A percentile compares a stretch with the other conserved stretches of the same genome.
These are phyloP conservation scores for Cladosporium sp. DNA, from an alignment of 2,329 filamentous ascomycete genomes.

Conservation along the genomic window DNA sequence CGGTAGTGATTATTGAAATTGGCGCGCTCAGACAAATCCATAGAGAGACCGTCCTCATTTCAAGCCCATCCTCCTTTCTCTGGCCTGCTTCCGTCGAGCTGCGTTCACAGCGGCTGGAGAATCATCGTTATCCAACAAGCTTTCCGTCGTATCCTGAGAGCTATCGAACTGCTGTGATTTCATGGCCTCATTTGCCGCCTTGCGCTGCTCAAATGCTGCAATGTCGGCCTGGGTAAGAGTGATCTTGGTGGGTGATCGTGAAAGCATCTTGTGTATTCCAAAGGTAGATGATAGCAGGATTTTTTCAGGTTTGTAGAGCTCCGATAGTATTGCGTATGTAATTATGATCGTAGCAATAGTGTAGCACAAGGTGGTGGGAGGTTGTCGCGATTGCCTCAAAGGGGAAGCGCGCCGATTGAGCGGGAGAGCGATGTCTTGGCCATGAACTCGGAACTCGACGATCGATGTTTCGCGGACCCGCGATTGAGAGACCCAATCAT, in stretches of 20 bases:
- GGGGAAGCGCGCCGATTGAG: conserved; percentile 9
- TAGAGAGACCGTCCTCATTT: not conserved
- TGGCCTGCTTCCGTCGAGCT: conserved; percentile 2
- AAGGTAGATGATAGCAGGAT: not conserved
- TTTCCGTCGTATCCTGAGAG: conserved; percentile 12
- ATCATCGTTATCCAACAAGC: conserved; percentile 4
- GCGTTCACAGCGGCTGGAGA: conserved; percentile 9
- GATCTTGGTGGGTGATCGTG: conserved; percentile 33
- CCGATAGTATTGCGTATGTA: no score
- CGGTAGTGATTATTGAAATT: no score
- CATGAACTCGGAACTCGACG: not conserved
- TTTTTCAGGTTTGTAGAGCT: not conserved
- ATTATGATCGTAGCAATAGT: not conserved
- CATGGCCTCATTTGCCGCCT: conserved; percentile 25
- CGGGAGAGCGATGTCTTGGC: conserved; percentile 3
- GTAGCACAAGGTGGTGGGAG: not conserved
- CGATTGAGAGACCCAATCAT: not conserved
- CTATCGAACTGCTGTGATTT: conserved; percentile 10
- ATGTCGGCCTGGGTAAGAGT: conserved; percentile 33
- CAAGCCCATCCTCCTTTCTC: conserved; percentile 4
- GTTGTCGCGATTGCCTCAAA: conserved; percentile 11
- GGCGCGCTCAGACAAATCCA: no score
- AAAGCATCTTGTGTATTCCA: conserved; percentile 27
- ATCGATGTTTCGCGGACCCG: not conserved
- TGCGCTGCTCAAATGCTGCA: conserved; percentile 29